A percentile compares a stretch with the other conserved stretches of the same genome.
Evolutionary conservation across 176 grass and related monocot genomes (phyloP).

Genomic region (Elymus sibiricus): DNA sequence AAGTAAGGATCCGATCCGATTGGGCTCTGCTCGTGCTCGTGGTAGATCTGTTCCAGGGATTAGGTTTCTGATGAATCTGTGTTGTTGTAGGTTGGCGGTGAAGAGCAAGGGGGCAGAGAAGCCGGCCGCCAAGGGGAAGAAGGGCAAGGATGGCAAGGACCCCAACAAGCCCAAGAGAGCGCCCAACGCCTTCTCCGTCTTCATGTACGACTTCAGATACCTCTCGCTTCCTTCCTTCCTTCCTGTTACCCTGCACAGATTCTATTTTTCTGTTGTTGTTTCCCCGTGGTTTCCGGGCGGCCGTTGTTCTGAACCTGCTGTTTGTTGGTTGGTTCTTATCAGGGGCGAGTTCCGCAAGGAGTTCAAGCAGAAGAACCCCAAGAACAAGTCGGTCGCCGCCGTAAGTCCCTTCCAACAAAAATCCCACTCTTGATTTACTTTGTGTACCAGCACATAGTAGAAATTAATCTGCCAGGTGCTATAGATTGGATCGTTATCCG

Average conservation of each 20-base stretch:
- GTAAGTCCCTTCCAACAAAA: conserved; percentile 31
- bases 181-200: conserved; percentile 89
- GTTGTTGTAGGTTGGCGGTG: conserved; percentile 44
- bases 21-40: too few species aligned
- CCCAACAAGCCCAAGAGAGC: conserved; percentile 95
- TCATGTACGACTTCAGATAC: conserved; percentile 43
- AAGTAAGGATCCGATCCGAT: too few species aligned
- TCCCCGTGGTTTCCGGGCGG: not conserved
- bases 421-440: too few species aligned
- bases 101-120: conserved; percentile 59
- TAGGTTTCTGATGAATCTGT: not conserved
- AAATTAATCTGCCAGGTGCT: too few species aligned
- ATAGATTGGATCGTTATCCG: too few species aligned
- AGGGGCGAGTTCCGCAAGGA: conserved; percentile 93
- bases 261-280: too few species aligned
- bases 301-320: too few species aligned
- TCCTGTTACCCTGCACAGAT: too few species aligned
- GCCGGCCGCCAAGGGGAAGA: conserved; percentile 41
- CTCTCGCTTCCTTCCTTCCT: too few species aligned
- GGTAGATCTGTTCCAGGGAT: not conserved
- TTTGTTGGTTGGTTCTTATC: not conserved
- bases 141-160: conserved; percentile 14
- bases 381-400: conserved; percentile 77
- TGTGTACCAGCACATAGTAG: too few species aligned
- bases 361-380: conserved; percentile 92